Base-by-base conservation (phyloP, 1,284 basidiomycete genomes). In the Malassezia obtusa region DNA sequence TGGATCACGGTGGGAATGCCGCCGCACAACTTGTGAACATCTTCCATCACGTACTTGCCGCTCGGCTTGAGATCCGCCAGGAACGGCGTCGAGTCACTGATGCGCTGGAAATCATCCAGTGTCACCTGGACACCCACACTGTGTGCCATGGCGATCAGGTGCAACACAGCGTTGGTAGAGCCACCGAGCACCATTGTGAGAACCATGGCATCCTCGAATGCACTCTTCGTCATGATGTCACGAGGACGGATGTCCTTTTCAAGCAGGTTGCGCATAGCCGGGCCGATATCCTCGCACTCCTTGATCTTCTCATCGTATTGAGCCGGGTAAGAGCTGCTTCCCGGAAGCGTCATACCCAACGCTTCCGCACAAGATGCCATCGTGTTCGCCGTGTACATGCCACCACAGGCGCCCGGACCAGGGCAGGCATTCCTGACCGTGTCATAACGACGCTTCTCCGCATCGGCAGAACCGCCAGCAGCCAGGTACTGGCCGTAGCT, bases 1-100 rank as follows among this genome's bases (percentile, higher is more conserved):
- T 73, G 62, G 33, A 72, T 63, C 52, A 92, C 80, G 74, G 64
- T 63, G 5, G 68, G 71, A 45, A 73, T 64, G 32, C 70, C 71
- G 30, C 67, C 68, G 31, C 70, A 52, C 22, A 61, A 54, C 25
- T 61, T 65, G 56, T 68, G 66, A 9, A 73, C 68, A 32, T 73
- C 71, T 31, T 73, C 71, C 71, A 73, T 73, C 25, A 72, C 69
- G 52, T 73, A 73, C 52, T 71, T 71, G 49, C 71, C 71, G 15
- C 64, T 67, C 1, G 71, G 71, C 57, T 73, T 73, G 49, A 73
- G 59, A 51, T 73, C 60, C 33, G 71, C 71, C 38, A 73, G 58
- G 64, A 73, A 72, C 28, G 71, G 71, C 8, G 68, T 71, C 31
- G 38, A 24, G 39, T 73, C 69, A 32, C 60, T 60, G 45, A 73